These are phyloP conservation scores for Asterophora lycoperdoides DNA, from an alignment of 768 basidiomycete genomes.

Conservation along the genomic window DNA sequence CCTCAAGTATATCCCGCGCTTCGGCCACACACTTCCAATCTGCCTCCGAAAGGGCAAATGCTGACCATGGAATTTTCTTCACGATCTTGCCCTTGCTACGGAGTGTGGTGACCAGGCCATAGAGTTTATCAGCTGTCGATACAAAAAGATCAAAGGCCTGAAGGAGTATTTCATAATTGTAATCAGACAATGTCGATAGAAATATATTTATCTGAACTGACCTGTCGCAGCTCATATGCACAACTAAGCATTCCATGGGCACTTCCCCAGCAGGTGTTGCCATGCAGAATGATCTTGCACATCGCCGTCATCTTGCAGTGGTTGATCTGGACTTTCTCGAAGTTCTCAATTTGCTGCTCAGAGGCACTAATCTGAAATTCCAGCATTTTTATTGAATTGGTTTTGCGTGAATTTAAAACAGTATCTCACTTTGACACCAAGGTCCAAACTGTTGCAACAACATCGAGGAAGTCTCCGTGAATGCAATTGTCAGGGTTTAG, in stretches of 20 bases:
- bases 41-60: conserved; percentile 4
- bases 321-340: conserved; percentile 20
- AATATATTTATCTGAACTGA: neutral
- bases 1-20: conserved; percentile 6
- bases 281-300: conserved; percentile 23
- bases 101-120: conserved; percentile 12
- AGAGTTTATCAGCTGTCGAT: conserved; percentile 3
- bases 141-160: conserved; percentile 15
- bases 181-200: too few species aligned
- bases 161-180: too few species aligned
- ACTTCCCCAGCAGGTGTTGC: conserved; percentile 7
- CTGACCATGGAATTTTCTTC: conserved; percentile 15
- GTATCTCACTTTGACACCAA: too few species aligned
- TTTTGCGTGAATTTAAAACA: too few species aligned
- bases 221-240: conserved; percentile 5
- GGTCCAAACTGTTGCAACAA: too few species aligned
- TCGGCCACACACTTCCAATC: conserved; percentile 12
- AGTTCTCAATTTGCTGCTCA: conserved; percentile 20
- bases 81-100: neutral
- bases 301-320: neutral
- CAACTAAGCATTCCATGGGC: conserved; percentile 6
- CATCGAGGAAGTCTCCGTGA: too few species aligned
- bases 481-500: too few species aligned
- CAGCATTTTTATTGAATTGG: too few species aligned
- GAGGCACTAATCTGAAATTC: conserved; percentile 25